Evolutionary conservation across 331 rosid genomes (phyloP).

Genomic region (Phaseolus coccineus): DNA sequence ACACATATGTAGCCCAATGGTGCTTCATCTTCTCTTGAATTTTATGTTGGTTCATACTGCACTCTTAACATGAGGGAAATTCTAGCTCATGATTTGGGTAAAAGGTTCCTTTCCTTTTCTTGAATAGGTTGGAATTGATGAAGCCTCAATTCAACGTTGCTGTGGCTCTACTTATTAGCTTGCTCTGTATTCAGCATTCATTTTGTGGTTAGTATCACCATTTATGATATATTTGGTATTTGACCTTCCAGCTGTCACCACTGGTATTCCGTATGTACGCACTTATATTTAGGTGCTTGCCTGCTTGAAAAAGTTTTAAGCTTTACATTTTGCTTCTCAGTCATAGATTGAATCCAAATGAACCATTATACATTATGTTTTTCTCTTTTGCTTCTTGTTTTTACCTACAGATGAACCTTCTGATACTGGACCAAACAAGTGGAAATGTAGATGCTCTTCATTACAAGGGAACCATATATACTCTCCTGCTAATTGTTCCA

Average conservation of each 20-base stretch:
- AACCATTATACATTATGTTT: not conserved
- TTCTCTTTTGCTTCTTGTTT: slow-evolving; percentile 35
- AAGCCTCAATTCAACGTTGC: slow-evolving; percentile 59
- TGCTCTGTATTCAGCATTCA: slow-evolving; percentile 65
- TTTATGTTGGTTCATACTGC: slow-evolving; percentile 25
- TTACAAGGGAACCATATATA: slow-evolving; percentile 56
- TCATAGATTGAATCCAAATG: slow-evolving; percentile 24
- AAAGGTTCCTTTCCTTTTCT: slow-evolving; percentile 38
- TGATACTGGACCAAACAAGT: slow-evolving; percentile 57
- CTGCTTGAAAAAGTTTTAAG: slow-evolving; percentile 1
- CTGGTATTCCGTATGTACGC: not conserved
- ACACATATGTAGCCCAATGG: not conserved
- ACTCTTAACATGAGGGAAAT: slow-evolving; percentile 9
- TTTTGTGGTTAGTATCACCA: slow-evolving; percentile 66
- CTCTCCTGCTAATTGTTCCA: slow-evolving; percentile 75
- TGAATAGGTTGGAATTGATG: slow-evolving; percentile 67
- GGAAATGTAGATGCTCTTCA: slow-evolving; percentile 78
- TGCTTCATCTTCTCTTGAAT: slow-evolving; percentile 30
- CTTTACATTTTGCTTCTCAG: slow-evolving; percentile 9
- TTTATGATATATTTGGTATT: not conserved
- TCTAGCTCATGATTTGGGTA: slow-evolving; percentile 7
- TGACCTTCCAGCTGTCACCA: not conserved
- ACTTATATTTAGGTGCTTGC: not conserved
- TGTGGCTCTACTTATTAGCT: slow-evolving; percentile 61
- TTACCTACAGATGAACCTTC: slow-evolving; percentile 62